These are phyloP conservation scores for Chaetomium cochliodes DNA, from an alignment of 495 filamentous ascomycete genomes.

Conservation along the genomic window DNA sequence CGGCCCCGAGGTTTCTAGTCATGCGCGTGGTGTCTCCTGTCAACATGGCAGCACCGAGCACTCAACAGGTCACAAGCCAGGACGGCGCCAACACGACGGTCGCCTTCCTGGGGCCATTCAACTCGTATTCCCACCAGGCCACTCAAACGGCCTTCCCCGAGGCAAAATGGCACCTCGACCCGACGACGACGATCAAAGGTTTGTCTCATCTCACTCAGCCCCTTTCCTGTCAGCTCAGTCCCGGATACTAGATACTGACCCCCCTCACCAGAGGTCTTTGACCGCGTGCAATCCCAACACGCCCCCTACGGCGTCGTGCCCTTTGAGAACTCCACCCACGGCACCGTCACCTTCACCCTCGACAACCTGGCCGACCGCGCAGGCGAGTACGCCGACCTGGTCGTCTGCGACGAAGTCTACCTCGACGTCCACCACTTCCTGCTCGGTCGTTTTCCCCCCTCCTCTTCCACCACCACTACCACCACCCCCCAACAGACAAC, in stretches of 20 bases:
- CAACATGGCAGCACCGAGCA: constrained; percentile 6
- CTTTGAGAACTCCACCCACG: constrained; percentile 95
- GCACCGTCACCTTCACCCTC: constrained; percentile 81
- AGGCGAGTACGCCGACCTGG: constrained; percentile 58
- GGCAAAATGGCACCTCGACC: constrained; percentile 52
- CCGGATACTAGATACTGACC: not conserved
- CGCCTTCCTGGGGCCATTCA: constrained; percentile 77
- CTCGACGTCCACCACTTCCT: constrained; percentile 84
- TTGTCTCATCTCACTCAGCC: constrained; percentile 2
- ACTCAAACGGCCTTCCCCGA: constrained; percentile 61
- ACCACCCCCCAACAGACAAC: not conserved
- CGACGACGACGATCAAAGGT: constrained; percentile 64
- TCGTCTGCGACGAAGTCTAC: constrained; percentile 78
- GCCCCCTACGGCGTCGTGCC: constrained; percentile 79
- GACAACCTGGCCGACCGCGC: constrained; percentile 79
- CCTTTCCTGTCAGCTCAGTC: not conserved
- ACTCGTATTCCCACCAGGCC: constrained; percentile 78
- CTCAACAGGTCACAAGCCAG: not conserved
- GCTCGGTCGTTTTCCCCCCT: constrained; percentile 44
- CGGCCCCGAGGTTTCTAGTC: not conserved
- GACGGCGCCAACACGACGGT: constrained; percentile 42
- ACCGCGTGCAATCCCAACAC: constrained; percentile 63
- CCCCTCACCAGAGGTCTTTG: constrained; percentile 65
- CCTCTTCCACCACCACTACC: constrained; percentile 2
- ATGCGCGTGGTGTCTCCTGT: not conserved